phyloP scores from a whole-genome alignment of 371 early-diverging fungal genomes.

The Lichtheimia ornata region DNA sequence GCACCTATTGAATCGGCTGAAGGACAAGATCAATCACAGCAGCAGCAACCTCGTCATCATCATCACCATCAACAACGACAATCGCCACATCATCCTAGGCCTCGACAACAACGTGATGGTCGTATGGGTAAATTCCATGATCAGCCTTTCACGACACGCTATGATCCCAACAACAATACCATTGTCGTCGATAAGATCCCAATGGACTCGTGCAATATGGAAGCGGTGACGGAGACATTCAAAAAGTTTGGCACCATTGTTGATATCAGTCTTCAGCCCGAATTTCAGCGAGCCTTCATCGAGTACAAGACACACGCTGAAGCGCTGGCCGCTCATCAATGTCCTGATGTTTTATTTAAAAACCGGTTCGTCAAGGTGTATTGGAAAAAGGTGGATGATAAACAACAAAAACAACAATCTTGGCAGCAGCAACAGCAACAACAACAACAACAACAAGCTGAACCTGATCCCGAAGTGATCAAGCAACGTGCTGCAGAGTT shows the following conservation, averaged over 20 bases:
- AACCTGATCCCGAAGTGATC: slow-evolving; percentile 41
- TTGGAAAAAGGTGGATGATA: slow-evolving; percentile 42
- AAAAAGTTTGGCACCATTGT: slow-evolving; percentile 69
- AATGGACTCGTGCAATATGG: slow-evolving; percentile 58
- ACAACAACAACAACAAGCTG: slow-evolving; percentile 12
- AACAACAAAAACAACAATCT: neutral
- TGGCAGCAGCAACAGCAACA: slow-evolving; percentile 1
- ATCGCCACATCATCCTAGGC: neutral
- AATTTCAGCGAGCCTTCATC: slow-evolving; percentile 53
- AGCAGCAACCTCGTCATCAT: neutral
- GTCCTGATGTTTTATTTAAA: slow-evolving; percentile 71
- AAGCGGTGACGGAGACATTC: slow-evolving; percentile 69
- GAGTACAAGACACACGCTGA: slow-evolving; percentile 58
- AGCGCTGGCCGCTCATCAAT: slow-evolving; percentile 64
- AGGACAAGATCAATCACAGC: slow-evolving; percentile 6
- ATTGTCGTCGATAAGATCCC: slow-evolving; percentile 78
- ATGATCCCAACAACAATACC: slow-evolving; percentile 41
- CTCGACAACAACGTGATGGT: slow-evolving; percentile 2
- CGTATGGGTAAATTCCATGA: slow-evolving; percentile 6
- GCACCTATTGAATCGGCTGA: neutral
- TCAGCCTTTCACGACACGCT: slow-evolving; percentile 21
- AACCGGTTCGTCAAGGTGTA: slow-evolving; percentile 81
- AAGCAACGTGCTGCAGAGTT: slow-evolving; percentile 34
- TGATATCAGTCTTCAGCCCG: slow-evolving; percentile 61
- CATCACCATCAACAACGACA: neutral